Evolutionary conservation across 441 rosid genomes (phyloP).

Genomic region (Populus hybrid): DNA sequence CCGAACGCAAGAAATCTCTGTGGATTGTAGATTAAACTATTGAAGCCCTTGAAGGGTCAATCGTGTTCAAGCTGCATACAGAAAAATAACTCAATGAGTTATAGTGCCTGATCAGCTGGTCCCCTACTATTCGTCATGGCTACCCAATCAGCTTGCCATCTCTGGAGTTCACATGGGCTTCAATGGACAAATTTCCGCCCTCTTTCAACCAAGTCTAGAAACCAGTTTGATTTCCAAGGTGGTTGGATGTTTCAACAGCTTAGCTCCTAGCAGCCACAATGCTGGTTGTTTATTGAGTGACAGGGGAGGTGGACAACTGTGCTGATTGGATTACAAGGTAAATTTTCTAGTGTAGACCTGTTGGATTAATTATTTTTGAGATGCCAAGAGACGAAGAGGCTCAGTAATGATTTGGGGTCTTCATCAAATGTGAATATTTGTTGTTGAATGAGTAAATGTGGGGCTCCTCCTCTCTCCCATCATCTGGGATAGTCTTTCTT

Average conservation of each 20-base stretch:
- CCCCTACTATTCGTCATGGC: not conserved
- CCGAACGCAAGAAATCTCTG: not conserved
- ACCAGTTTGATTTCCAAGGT: not conserved
- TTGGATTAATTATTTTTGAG: constrained; percentile 14
- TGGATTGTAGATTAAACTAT: not conserved
- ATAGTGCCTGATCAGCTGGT: not conserved
- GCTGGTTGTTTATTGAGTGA: not conserved
- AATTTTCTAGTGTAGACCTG: constrained; percentile 3
- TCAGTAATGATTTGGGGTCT: not conserved
- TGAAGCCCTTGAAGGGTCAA: not conserved
- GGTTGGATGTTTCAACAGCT: not conserved
- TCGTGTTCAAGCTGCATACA: not conserved
- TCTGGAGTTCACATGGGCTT: not conserved
- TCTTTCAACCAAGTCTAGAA: not conserved
- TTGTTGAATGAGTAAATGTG: not conserved
- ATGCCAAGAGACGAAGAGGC: not conserved
- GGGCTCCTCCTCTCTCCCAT: not conserved
- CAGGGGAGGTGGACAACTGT: not conserved
- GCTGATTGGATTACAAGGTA: not conserved
- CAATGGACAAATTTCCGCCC: not conserved
- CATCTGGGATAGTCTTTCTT: too few relatives aligned
- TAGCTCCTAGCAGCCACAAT: not conserved
- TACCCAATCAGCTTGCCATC: not conserved
- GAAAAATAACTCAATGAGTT: not conserved
- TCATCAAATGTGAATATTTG: not conserved